These are phyloP conservation scores for Circinella umbellata DNA, from an alignment of 371 early-diverging fungal genomes.

Conservation along the genomic window DNA sequence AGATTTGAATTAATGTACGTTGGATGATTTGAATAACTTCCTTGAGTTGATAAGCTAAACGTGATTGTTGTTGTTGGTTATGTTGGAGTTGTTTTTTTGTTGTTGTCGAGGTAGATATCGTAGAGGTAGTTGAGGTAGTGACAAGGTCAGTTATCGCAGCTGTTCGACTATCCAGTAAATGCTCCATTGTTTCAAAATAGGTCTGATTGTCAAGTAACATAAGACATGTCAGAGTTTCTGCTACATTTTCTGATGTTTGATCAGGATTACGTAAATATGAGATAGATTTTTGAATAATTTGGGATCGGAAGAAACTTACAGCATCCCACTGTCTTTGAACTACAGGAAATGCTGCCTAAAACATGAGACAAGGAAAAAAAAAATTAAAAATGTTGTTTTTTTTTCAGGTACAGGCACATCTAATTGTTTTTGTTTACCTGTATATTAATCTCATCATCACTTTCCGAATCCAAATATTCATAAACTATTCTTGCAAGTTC, in stretches of 20 bases:
- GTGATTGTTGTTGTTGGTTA: constrained; percentile 18
- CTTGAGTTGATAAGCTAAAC: constrained; percentile 36
- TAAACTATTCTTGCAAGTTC: constrained; percentile 70
- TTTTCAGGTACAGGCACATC: too few species aligned
- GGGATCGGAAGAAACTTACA: constrained; percentile 72
- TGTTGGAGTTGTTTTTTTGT: constrained; percentile 12
- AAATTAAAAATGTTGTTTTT: too few species aligned
- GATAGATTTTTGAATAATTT: constrained; percentile 71
- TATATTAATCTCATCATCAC: constrained; percentile 19
- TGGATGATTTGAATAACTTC: constrained; percentile 44
- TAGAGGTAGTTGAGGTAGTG: neutral
- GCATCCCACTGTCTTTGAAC: constrained; percentile 89
- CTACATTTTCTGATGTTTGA: constrained; percentile 56
- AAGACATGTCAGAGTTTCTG: constrained; percentile 63
- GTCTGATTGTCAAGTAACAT: constrained; percentile 66
- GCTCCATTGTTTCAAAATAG: constrained; percentile 40
- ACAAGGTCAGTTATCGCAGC: constrained; percentile 43
- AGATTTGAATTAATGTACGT: constrained; percentile 46
- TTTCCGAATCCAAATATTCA: constrained; percentile 60
- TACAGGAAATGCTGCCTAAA: constrained; percentile 76
- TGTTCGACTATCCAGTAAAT: constrained; percentile 46
- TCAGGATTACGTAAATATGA: constrained; percentile 52
- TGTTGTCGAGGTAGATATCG: neutral
- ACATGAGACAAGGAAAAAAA: neutral
- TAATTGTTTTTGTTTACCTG: constrained; percentile 1